Conservation (phyloP, 768 basidiomycete genomes). For the Trametes elegans region DNA sequence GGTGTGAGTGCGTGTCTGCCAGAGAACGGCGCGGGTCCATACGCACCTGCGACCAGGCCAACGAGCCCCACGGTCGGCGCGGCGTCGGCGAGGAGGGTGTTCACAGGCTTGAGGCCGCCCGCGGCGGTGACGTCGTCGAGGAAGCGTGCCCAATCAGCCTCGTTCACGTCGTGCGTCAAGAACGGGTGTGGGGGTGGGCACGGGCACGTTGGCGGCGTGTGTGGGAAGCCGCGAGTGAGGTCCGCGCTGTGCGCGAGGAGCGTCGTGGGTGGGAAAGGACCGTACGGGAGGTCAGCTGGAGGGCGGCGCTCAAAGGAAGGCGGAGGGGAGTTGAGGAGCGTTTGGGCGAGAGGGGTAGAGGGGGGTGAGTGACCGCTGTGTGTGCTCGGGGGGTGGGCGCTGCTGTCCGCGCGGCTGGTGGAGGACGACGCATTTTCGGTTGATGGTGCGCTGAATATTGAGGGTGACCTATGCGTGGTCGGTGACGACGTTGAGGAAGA, state of each 20-base stretch:
- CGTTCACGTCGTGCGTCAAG: conserved; percentile 41
- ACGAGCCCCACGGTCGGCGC: conserved; percentile 12
- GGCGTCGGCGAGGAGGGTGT: conserved; percentile 8
- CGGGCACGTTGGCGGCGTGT: conserved; percentile 36
- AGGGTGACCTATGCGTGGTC: no score
- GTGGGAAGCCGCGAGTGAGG: conserved; percentile 16
- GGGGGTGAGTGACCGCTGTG: no score
- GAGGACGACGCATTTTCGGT: no score
- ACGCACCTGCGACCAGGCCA: conserved; percentile 13
- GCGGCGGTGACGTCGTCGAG: conserved; percentile 3
- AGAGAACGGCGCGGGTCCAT: neutral
- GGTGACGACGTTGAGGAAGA: no score
- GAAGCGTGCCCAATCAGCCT: conserved; percentile 43
- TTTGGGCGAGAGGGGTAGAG: no score
- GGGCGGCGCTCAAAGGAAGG: conserved; percentile 3
- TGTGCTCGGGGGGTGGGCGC: no score
- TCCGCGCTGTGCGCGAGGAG: conserved; percentile 3
- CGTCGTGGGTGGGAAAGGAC: conserved; percentile 6
- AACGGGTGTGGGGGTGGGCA: conserved; percentile 44
- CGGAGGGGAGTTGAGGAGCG: no score
- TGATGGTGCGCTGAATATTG: no score
- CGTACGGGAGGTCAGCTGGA: neutral
- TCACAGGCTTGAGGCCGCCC: conserved; percentile 2
- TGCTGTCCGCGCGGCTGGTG: no score
- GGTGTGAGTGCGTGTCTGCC: no score